Conservation (phyloP, 2,329 filamentous ascomycete species). For the Arthroderma sp. region DNA sequence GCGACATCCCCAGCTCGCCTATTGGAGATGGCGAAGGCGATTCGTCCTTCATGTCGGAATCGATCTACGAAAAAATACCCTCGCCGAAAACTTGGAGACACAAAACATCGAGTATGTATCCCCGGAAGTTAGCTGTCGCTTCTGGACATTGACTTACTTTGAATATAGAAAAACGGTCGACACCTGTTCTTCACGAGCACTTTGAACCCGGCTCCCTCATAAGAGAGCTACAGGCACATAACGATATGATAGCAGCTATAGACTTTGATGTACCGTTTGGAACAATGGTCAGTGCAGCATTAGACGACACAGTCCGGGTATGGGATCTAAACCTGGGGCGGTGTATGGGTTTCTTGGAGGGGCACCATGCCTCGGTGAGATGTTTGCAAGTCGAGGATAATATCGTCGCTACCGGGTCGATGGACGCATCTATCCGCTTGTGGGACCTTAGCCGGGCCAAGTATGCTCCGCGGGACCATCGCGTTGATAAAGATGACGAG, state of each 20-base stretch:
- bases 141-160: slow-evolving; percentile 5
- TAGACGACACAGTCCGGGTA: slow-evolving; percentile 88
- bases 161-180: slow-evolving; percentile 49
- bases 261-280: slow-evolving; percentile 98
- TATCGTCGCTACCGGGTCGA: slow-evolving; percentile 83
- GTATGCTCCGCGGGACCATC: slow-evolving; percentile 59
- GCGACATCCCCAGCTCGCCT: slow-evolving; percentile 33
- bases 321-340: slow-evolving; percentile 93
- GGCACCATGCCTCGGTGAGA: slow-evolving; percentile 86
- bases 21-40: slow-evolving; percentile 44
- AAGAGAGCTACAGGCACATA: slow-evolving; percentile 76
- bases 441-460: slow-evolving; percentile 90
- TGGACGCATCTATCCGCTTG: slow-evolving; percentile 84
- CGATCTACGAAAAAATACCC: slow-evolving; percentile 87
- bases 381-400: slow-evolving; percentile 92
- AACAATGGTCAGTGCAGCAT: slow-evolving; percentile 77
- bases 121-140: not conserved
- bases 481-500: slow-evolving; percentile 45
- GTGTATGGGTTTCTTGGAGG: slow-evolving; percentile 83
- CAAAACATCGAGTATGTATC: slow-evolving; percentile 30
- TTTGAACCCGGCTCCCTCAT: slow-evolving; percentile 82
- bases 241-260: slow-evolving; percentile 73
- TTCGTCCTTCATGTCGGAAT: slow-evolving; percentile 86
- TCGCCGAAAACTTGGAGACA: slow-evolving; percentile 43
- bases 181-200: slow-evolving; percentile 92